Percentiles rank a stretch among this genome's conserved stretches.
These are phyloP conservation scores for Orbilia oligospora DNA, from an alignment of 2,329 filamentous ascomycete genomes.

Conservation along the genomic window DNA sequence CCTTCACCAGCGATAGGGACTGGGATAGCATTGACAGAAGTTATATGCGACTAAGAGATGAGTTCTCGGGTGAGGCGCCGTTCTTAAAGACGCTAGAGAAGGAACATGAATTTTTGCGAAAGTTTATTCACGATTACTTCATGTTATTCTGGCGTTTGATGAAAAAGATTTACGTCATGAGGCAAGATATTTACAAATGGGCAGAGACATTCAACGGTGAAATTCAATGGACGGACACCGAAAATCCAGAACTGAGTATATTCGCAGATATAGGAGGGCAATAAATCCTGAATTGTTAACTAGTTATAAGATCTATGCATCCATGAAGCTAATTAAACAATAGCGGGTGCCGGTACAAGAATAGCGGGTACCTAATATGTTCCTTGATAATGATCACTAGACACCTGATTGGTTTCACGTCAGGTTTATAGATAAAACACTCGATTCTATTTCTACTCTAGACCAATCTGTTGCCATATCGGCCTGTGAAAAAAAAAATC, in stretches of 20 bases:
- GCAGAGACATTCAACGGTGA: not conserved
- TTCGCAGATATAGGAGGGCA: not conserved
- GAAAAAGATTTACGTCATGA: not conserved
- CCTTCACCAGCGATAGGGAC: constrained; percentile 16
- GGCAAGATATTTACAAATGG: not conserved
- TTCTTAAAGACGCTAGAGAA: not conserved
- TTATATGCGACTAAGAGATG: not conserved
- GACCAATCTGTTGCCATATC: constrained; percentile 5
- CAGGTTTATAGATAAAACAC: too few species aligned
- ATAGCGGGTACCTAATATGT: too few species aligned
- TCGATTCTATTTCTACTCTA: constrained; percentile 12
- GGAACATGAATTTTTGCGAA: not conserved
- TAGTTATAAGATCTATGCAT: too few species aligned
- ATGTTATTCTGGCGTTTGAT: not conserved
- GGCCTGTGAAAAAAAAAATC: constrained; percentile 1
- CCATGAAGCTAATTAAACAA: too few species aligned
- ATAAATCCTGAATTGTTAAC: too few species aligned
- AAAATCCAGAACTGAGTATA: not conserved
- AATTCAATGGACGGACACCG: not conserved
- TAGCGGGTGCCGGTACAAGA: too few species aligned
- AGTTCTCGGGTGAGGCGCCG: not conserved
- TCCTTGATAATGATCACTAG: not conserved
- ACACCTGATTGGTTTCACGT: too few species aligned
- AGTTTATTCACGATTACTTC: constrained; percentile 16
- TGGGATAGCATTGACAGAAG: constrained; percentile 9